These are phyloP conservation scores for Plenodomus biglobosus DNA, from an alignment of 2,329 filamentous ascomycete species.

Conservation along the genomic window DNA sequence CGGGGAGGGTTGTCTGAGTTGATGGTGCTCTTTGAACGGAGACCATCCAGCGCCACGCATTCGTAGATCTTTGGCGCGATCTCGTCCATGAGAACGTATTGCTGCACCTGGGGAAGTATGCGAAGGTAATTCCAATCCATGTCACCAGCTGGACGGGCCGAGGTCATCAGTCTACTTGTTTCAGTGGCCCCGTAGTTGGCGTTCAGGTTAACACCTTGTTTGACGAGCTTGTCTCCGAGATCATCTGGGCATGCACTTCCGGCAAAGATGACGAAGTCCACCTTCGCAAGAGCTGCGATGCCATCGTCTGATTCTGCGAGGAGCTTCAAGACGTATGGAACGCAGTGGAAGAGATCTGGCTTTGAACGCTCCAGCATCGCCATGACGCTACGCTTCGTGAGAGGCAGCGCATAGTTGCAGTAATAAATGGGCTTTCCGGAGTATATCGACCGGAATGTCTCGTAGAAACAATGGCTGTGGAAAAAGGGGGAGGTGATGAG, in stretches of 20 bases:
- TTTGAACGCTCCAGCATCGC: constrained; percentile 23
- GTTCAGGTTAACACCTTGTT: constrained; percentile 57
- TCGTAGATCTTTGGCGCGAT: constrained; percentile 46
- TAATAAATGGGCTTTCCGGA: constrained; percentile 29
- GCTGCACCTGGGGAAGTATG: constrained; percentile 43
- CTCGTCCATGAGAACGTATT: constrained; percentile 47
- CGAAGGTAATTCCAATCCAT: constrained; percentile 64
- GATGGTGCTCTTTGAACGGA: constrained; percentile 43
- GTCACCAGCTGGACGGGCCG: constrained; percentile 56
- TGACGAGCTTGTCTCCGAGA: constrained; percentile 57
- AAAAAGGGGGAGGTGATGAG: constrained; percentile 29
- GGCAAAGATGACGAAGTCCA: constrained; percentile 59
- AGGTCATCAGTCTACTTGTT: constrained; percentile 64
- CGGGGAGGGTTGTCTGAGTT: constrained; percentile 49
- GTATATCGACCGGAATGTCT: constrained; percentile 27
- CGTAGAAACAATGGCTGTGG: constrained; percentile 30
- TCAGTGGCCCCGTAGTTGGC: constrained; percentile 65
- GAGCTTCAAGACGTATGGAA: constrained; percentile 66
- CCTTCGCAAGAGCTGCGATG: constrained; percentile 48
- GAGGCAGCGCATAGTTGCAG: constrained; percentile 22
- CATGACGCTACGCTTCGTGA: constrained; percentile 23
- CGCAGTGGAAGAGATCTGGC: constrained; percentile 60
- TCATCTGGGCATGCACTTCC: constrained; percentile 63
- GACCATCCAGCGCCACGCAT: constrained; percentile 42
- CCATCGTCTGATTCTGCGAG: constrained; percentile 61